These are phyloP conservation scores for Lathyrus aphaca DNA, from an alignment of 306 rosid species.

Conservation along the genomic window DNA sequence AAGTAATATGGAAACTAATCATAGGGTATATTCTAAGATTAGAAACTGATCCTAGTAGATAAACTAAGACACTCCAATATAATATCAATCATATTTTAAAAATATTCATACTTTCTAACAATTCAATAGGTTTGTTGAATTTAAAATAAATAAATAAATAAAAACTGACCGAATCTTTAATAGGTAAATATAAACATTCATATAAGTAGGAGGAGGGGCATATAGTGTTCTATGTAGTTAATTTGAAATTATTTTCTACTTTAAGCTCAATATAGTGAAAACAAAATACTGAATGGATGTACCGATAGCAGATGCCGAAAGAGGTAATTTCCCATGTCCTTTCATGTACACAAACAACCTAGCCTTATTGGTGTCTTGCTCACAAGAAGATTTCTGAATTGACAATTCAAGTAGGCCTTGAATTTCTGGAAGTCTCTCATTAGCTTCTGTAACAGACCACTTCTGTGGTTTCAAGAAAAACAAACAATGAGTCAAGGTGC, in stretches of 20 bases:
- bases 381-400: conserved; percentile 93
- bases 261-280: conserved; percentile 22
- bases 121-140: not conserved
- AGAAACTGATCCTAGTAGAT: not conserved
- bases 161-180: conserved; percentile 5
- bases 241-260: conserved; percentile 24
- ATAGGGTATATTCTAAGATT: not conserved
- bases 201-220: conserved; percentile 5
- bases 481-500: conserved; percentile 39
- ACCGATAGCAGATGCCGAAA: conserved; percentile 74
- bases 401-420: conserved; percentile 87
- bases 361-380: conserved; percentile 69
- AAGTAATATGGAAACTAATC: not conserved
- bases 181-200: conserved; percentile 12
- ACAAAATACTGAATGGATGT: conserved; percentile 36
- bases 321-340: conserved; percentile 66
- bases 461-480: conserved; percentile 62
- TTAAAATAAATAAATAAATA: not conserved
- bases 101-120: not conserved
- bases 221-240: conserved; percentile 10
- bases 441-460: conserved; percentile 79
- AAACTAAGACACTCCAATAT: not conserved
- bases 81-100: not conserved
- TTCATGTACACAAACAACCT: conserved; percentile 86
- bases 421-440: conserved; percentile 79